Evolutionary conservation across 176 grass and related monocot species (phyloP), one percentile per base, ranked within the genome.

Genomic region (Hyparrhenia diplandra): DNA sequence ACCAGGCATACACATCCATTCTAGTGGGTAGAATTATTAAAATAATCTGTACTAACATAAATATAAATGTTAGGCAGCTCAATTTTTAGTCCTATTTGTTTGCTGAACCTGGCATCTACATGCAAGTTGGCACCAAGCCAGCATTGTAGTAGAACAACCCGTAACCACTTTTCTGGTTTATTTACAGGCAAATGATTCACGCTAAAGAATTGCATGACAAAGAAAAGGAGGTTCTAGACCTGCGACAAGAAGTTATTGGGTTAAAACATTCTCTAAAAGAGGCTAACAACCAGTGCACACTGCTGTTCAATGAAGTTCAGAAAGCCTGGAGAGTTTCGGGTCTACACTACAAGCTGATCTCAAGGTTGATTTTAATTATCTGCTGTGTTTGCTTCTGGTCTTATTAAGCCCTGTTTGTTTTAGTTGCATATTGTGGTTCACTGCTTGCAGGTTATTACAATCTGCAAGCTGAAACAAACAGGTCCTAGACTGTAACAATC

Each of bases 101-200:
- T 64, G 59, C 27, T 11, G 27, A n/a, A n/a, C 18, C 40, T 51
- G 76, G 28, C 17, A 30, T 7, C 60, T 29, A 30, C 27, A 6
- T 42, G n/a, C n/a, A n/a, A 77, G 17, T 62, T 21, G 28, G 42
- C 45, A 79, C 43, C 5, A 29, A 21, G 4, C 11, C 21, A 52
- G 7, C 13, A 13, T 80, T 25, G 8, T 17, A 25, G 43, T 68
- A 36, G 10, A 16, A 57, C 4, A 28, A 35, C 67, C n/a, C 52
- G 54, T 85, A 80, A 75, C 63, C 30, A 65, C 49, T 21, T 79
- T 70, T 63, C 72, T 80, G 17, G 71, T 87, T 84, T 86, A 67
- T 67, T 87, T 45, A 78, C 77, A 98, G 95, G 95, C 95, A 20
- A 98, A 98, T 91, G 95, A 95, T 87, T 98, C 95, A 65, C 92